Base-by-base conservation (phyloP, 2,329 filamentous ascomycete species). In the Cordyceps javanica region DNA sequence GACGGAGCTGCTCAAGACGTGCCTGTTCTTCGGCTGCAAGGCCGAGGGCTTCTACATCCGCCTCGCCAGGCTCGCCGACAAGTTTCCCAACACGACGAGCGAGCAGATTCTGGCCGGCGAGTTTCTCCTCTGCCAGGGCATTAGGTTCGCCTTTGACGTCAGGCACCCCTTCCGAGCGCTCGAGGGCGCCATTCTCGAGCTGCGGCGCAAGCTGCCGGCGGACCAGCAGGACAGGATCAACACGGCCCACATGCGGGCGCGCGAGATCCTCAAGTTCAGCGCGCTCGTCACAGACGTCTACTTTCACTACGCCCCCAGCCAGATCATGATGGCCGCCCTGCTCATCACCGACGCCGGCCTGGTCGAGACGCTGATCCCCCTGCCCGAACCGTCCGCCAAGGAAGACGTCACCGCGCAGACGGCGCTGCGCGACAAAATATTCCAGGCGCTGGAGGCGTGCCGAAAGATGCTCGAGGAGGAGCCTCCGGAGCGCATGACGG, bases 121-220 rank as follows among this genome's bases (percentile, higher is more conserved):
- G 72, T 97, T 96, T 69, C 79, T 96, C 41, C 82, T 99, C 45
- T 93, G 92, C 58, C 93, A 97, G 74, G 91, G 90, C 16, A 82
- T 97, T 11, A 85, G 93, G 53, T 99, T 97, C 73, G 91, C 91
- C 46, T 91, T 99, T 67, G 92, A 97, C 63, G 89, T 99, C 2
- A 85, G 88, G 50, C 94, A 97, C 69, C 94, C 94, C 0, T 94
- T 91, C 69, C 86, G 92, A 44, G 91, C 88, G 0, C 79, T 97
- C 1, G 91, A 96, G 69, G 94, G 92, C 32, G 88, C 88, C 1
- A 79, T 95, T 50, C 86, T 97, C 80, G 91, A 97, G 70, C 76
- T 97, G 51, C 77, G 86, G 59, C 82, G 87, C 46, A 78, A 89
- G 26, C 80, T 83, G 0, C 82, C 85, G 25, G 83, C 86, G 2